Base-by-base conservation (phyloP, 805 yeast genomes). In the Pichia cabralensis region DNA sequence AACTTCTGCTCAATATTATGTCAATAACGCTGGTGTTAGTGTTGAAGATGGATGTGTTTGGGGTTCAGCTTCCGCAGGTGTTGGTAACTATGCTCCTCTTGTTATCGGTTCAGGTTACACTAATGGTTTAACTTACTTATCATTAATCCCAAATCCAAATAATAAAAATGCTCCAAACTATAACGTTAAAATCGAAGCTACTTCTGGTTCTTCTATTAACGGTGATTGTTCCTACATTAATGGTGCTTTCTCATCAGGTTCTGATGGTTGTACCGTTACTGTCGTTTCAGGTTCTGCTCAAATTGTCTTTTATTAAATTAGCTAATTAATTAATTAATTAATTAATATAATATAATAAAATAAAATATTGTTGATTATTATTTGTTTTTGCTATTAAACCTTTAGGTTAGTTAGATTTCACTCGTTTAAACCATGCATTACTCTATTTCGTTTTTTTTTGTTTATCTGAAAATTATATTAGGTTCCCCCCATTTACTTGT, bases 231-330 rank as follows among this genome's bases (percentile, higher is more conserved):
- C 60, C 34, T 89, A 88, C 67, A 82, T 71, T 54, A 65, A 82
- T 54, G 97, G 97, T 49, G 39, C 49, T 23, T 83, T 78, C 69
- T 70, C 70, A 50, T 83, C 81, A 16, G 26, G 26, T 40, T 42
- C 77, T 29, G 85, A 76, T 49, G 97, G 97, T 48, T 89, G 97
- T 74, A 89, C 97, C 35, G 95, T 80, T 45, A 77, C 94, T 46
- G 94, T 89, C 45, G 74, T 85, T 39, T 58, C 67, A 22, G 97
- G 98, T 60, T 64, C 64, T 45, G 96, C 94, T 43, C 69, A 80
- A 58, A 82, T 80, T 58, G 95, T 85, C 36, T 69, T 86, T 45
- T 85, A 20, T 9, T 20, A 20, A 20, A 9, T 9, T n/a, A n/a
- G n/a, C n/a, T n/a, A n/a, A n/a, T n/a, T n/a, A n/a, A 84, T 51